phyloP scores from a whole-genome alignment of 768 basidiomycete species.

The Naganishia friedmannii region DNA sequence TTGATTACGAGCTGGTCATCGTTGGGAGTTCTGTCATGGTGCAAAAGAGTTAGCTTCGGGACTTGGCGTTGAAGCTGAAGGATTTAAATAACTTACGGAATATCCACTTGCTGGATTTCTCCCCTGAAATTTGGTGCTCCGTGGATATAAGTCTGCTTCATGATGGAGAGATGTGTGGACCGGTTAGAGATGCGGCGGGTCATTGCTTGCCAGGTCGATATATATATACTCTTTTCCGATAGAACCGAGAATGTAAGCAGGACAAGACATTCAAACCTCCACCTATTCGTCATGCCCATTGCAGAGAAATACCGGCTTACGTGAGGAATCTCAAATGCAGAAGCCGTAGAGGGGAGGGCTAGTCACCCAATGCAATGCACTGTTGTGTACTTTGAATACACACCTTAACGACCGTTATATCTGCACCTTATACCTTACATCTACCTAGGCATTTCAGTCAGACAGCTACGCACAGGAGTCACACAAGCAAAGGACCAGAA shows the following conservation, averaged over 20 bases:
- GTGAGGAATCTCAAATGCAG: not conserved
- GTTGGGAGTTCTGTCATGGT: not conserved
- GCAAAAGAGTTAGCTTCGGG: not conserved
- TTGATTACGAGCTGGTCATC: constrained; percentile 31
- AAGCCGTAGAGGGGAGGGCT: no score
- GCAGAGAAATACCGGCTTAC: not conserved
- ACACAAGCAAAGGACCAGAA: no score
- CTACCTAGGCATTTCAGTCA: no score
- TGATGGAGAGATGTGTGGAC: not conserved
- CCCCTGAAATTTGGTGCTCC: constrained; percentile 3
- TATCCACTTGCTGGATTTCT: constrained; percentile 16
- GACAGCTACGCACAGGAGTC: no score
- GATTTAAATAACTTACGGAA: not conserved
- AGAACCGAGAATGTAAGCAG: not conserved
- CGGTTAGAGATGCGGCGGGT: not conserved
- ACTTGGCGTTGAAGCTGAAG: not conserved
- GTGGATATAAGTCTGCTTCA: constrained; percentile 22
- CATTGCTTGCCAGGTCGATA: not conserved
- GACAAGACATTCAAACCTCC: not conserved
- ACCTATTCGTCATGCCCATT: constrained; percentile 4
- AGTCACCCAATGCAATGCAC: no score
- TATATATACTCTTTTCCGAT: not conserved
- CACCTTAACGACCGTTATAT: no score
- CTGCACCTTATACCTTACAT: no score
- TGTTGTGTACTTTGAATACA: no score